Evolutionary conservation across 768 basidiomycete genomes (phyloP).

Genomic region (Sporobolomyces roseus): DNA sequence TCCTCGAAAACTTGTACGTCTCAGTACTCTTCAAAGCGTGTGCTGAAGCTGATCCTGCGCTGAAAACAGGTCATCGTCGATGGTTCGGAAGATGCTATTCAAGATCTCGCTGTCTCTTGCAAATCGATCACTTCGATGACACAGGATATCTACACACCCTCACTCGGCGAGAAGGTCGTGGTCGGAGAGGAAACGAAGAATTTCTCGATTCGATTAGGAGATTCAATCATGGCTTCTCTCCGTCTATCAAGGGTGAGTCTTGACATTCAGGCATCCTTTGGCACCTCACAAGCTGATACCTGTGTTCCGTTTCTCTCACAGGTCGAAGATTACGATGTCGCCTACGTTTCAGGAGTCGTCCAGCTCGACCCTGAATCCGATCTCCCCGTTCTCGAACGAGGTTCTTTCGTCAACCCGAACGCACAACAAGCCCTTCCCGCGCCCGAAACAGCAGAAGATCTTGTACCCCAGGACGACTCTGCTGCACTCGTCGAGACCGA

Average conservation of each 20-base stretch:
- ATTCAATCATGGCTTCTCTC: slow-evolving; percentile 71
- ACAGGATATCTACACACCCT: slow-evolving; percentile 80
- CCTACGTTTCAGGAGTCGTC: slow-evolving; percentile 84
- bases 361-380: slow-evolving; percentile 77
- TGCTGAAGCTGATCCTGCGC: background rate
- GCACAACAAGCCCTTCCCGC: slow-evolving; percentile 41
- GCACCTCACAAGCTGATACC: no score
- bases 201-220: slow-evolving; percentile 89
- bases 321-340: slow-evolving; percentile 98
- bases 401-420: slow-evolving; percentile 42
- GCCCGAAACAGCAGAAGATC: background rate
- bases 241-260: slow-evolving; percentile 61
- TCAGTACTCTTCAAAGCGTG: background rate
- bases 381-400: slow-evolving; percentile 79
- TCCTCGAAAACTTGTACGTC: slow-evolving; percentile 82
- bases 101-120: slow-evolving; percentile 73
- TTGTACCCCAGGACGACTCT: background rate
- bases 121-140: slow-evolving; percentile 82
- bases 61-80: slow-evolving; percentile 75
- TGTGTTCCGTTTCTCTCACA: slow-evolving; percentile 48
- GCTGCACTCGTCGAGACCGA: background rate
- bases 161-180: slow-evolving; percentile 68
- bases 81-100: slow-evolving; percentile 64
- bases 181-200: slow-evolving; percentile 95
- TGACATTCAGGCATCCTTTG: background rate